Conservation (phyloP, 2,329 filamentous ascomycete genomes). For the Neospermospora avenae region DNA sequence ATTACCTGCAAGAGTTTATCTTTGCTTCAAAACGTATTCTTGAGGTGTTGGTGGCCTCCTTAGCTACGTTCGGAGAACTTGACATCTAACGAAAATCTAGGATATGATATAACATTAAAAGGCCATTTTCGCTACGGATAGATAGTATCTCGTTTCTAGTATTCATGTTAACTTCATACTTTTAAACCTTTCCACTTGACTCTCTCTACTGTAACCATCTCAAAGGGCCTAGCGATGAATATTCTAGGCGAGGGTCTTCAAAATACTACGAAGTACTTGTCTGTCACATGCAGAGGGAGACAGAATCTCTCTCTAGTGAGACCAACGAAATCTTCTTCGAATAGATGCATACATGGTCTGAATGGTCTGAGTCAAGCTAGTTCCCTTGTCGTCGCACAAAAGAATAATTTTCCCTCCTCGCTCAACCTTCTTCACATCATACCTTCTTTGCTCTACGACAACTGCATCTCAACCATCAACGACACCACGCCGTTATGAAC, state of each 20-base stretch:
- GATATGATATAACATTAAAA: no score
- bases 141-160: no score
- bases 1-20: neutral
- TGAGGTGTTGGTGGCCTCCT: neutral
- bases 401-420: neutral
- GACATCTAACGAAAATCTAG: neutral
- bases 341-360: neutral
- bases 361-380: neutral
- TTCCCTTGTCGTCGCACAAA: neutral
- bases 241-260: no score
- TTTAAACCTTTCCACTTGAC: no score
- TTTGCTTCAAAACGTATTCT: neutral
- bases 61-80: neutral
- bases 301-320: neutral
- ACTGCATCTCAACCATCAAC: constrained; percentile 31
- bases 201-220: no score
- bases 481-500: neutral
- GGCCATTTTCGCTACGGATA: no score
- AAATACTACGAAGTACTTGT: no score
- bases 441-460: neutral
- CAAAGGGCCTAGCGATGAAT: no score
- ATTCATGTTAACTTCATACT: no score
- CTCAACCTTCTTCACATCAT: neutral
- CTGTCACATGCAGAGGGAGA: no score
- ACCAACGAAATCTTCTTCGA: neutral